Conservation (phyloP, 495 filamentous ascomycete genomes). For the Glarea lozoyensis region DNA sequence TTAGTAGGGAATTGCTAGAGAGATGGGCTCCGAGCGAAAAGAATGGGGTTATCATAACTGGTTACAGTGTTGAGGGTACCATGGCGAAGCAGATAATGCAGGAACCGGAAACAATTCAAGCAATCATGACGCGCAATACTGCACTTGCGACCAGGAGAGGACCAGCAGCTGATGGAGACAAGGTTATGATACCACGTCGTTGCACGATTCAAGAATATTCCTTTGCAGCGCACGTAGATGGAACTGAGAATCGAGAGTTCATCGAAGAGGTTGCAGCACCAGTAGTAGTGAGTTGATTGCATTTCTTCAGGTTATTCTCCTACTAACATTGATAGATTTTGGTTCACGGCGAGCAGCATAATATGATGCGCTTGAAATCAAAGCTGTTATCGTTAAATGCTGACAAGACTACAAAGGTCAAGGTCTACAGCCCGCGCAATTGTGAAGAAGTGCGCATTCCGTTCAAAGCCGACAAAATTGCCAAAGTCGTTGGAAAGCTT, state of each 20-base stretch:
- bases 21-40: slow-evolving; percentile 91
- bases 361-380: slow-evolving; percentile 95
- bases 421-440: slow-evolving; percentile 87
- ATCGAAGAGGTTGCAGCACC: slow-evolving; percentile 87
- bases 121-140: slow-evolving; percentile 70
- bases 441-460: slow-evolving; percentile 93
- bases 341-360: slow-evolving; percentile 93
- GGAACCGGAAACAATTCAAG: slow-evolving; percentile 86
- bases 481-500: slow-evolving; percentile 91
- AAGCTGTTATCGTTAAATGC: slow-evolving; percentile 86
- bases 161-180: slow-evolving; percentile 53
- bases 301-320: not conserved
- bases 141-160: slow-evolving; percentile 44
- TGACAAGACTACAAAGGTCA: slow-evolving; percentile 67
- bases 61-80: slow-evolving; percentile 95
- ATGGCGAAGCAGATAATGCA: slow-evolving; percentile 94
- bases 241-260: slow-evolving; percentile 88
- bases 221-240: slow-evolving; percentile 95
- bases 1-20: slow-evolving; percentile 85
- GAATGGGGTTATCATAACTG: slow-evolving; percentile 95
- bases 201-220: slow-evolving; percentile 88
- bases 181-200: slow-evolving; percentile 83
- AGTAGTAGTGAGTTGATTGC: slow-evolving; percentile 64
- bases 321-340: slow-evolving; percentile 52
- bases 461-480: slow-evolving; percentile 91